Conservation (phyloP, 441 rosid species). For the Iberis amara region DNA sequence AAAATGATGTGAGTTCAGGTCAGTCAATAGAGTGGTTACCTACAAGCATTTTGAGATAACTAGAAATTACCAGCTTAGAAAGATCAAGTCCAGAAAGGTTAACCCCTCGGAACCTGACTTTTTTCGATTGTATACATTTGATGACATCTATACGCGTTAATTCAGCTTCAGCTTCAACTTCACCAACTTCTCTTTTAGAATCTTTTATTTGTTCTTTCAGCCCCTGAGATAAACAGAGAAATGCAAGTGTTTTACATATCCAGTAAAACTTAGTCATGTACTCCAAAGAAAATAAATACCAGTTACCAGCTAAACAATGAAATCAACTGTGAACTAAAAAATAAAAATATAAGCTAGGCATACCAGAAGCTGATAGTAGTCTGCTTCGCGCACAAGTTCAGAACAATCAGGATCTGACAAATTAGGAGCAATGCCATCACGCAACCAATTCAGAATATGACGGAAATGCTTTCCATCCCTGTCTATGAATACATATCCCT, state of each 20-base stretch:
- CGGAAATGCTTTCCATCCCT: conserved; percentile 85
- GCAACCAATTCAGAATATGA: conserved; percentile 84
- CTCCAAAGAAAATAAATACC: neutral
- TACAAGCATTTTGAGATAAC: conserved; percentile 1
- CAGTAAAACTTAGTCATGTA: neutral
- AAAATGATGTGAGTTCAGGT: neutral
- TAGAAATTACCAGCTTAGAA: conserved; percentile 70
- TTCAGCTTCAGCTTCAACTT: conserved; percentile 51
- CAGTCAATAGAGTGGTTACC: neutral
- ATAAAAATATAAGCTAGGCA: conserved; percentile 21
- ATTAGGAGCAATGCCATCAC: conserved; percentile 70
- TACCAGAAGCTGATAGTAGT: conserved; percentile 81
- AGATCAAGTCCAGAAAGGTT: conserved; percentile 89
- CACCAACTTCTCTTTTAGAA: conserved; percentile 57
- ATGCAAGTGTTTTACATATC: conserved; percentile 8
- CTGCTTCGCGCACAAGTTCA: conserved; percentile 80
- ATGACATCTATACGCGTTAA: conserved; percentile 74
- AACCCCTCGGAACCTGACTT: conserved; percentile 74
- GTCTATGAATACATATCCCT: conserved; percentile 85
- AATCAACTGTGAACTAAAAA: neutral
- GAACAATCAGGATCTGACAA: conserved; percentile 52
- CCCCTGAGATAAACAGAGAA: conserved; percentile 44
- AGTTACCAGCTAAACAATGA: neutral
- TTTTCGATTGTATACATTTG: conserved; percentile 78
- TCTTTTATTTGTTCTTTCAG: conserved; percentile 54